A percentile compares a stretch with the other conserved stretches of the same genome.
Evolutionary conservation across 192 early-diverging fungal genomes (phyloP).

Genomic region (Paraglomus occultum): DNA sequence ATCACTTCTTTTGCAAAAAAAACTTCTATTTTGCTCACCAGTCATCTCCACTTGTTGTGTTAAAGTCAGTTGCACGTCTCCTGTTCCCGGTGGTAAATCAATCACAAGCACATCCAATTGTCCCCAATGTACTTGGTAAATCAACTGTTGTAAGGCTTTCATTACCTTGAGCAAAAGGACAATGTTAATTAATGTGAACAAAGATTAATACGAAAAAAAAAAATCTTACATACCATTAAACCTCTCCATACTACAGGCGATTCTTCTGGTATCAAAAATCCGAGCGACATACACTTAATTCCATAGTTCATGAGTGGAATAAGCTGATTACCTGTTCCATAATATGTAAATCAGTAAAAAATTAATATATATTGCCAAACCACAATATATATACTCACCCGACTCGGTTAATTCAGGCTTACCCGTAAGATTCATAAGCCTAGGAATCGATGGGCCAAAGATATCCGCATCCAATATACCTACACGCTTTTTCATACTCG

Average conservation of each 20-base stretch:
- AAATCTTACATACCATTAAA: constrained; percentile 62
- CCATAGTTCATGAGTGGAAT: constrained; percentile 83
- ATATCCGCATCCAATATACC: constrained; percentile 89
- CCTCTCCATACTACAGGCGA: constrained; percentile 87
- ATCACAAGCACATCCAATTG: constrained; percentile 76
- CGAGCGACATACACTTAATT: constrained; percentile 89
- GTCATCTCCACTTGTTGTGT: constrained; percentile 69
- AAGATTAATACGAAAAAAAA: not conserved
- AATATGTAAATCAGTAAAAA: not conserved
- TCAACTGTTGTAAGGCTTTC: constrained; percentile 85
- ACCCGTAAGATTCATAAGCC: constrained; percentile 77
- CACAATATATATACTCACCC: constrained; percentile 34
- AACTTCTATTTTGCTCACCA: constrained; percentile 39
- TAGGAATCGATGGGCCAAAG: constrained; percentile 89
- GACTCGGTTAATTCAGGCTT: constrained; percentile 64
- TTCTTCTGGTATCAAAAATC: constrained; percentile 75
- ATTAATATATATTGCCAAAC: constrained; percentile 2
- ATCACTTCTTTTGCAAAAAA: not conserved
- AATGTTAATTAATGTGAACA: not conserved
- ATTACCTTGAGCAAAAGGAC: constrained; percentile 52
- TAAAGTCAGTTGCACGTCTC: constrained; percentile 85
- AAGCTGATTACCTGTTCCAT: constrained; percentile 44
- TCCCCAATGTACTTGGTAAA: constrained; percentile 82
- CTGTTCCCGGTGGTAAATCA: constrained; percentile 92
- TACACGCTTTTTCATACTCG: constrained; percentile 52